Evolutionary conservation across 805 yeast genomes (phyloP), one percentile per base, ranked within the genome.

Genomic region (Starmerella bombicola): DNA sequence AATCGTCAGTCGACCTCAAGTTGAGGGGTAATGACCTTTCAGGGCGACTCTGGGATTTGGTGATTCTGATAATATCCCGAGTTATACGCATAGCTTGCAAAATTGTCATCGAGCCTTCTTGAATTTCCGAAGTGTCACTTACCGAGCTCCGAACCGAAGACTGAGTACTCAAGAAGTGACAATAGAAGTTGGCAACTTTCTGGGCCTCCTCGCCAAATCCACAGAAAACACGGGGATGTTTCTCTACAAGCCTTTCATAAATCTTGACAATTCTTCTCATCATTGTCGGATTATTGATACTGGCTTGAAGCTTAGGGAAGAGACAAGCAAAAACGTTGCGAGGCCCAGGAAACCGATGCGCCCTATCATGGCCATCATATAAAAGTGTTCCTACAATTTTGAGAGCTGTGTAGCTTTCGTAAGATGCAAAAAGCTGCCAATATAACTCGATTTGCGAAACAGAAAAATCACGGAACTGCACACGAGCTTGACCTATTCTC

Each of bases 191-290:
- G n/a, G 83, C 51, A 5, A 83, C 73, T 9, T 74, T 71, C 19
- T n/a, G 16, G 1, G 48, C 21, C 16, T 33, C 40, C 15, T 22
- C 35, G 9, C 42, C 37, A 22, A 41, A 45, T 2, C 46, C 46
- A 9, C 82, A 65, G 53, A 86, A 81, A 18, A 79, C 69, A 1
- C 83, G 71, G 2, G 93, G 80, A 41, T 78, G 78, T 28, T 63
- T 63, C 30, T 67, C 68, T 5, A 74, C 67, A 41, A 84, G 55
- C 31, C 73, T 70, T 37, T 70, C 70, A 52, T 78, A 84, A 22
- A 85, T 60, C 59, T 88, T 88, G 32, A 83, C 74, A 54, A 78
- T 75, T 46, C 91, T 76, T 53, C 74, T 74, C 38, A 83, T 70
- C 49, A 75, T 82, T 55, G 79, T 74, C 53, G 76, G 84, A n/a